Percentiles rank a stretch among this genome's conserved stretches.
These are phyloP conservation scores for Rhodosporidiobolus odoratus DNA, from an alignment of 768 basidiomycete species.

Conservation along the genomic window DNA sequence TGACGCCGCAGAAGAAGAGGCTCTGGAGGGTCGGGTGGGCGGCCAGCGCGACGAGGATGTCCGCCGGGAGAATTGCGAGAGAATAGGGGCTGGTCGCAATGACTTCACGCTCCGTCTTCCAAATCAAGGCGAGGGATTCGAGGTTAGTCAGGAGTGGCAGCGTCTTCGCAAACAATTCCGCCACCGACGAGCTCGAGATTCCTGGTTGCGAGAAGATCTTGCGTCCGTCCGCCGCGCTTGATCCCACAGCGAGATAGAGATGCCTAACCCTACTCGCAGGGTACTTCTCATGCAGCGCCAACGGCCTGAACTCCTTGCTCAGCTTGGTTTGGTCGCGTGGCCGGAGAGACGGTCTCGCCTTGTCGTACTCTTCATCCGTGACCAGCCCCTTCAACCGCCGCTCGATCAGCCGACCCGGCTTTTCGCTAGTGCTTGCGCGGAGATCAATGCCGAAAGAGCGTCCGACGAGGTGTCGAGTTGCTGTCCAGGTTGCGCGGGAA, in stretches of 20 bases:
- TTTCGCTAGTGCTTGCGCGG: accelerated
- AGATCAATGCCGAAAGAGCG: background rate
- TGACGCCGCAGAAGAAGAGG: constrained; percentile 18
- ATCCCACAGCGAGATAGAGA: background rate
- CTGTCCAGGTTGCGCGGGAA: background rate
- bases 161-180: background rate
- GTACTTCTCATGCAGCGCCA: background rate
- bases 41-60: background rate
- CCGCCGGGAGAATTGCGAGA: background rate
- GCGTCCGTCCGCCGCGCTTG: background rate
- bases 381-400: background rate
- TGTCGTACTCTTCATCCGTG: background rate
- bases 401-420: background rate
- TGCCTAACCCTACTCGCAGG: background rate
- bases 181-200: too few relatives aligned
- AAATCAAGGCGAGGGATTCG: constrained; percentile 1
- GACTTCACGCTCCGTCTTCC: background rate
- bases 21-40: background rate
- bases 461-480: background rate
- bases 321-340: background rate
- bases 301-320: background rate
- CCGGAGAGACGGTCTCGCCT: background rate
- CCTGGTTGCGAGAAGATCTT: background rate
- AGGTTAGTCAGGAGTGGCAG: background rate
- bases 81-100: background rate